phyloP scores from a whole-genome alignment of 176 grass and related monocot genomes.

The Miscanthus lutarioriparius region DNA sequence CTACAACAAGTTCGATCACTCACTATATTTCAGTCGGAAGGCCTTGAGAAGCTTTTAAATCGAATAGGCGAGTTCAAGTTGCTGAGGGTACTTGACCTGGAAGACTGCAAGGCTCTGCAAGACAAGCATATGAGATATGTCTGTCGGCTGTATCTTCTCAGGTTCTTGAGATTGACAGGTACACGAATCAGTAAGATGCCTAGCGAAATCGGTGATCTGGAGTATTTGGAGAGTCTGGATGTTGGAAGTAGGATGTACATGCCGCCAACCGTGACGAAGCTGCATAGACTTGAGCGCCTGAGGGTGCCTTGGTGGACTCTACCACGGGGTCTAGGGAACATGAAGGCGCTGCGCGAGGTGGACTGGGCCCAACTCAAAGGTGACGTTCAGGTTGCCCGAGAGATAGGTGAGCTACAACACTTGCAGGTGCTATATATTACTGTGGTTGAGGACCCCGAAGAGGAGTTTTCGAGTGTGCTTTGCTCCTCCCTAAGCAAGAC shows the following conservation, averaged over 20 bases:
- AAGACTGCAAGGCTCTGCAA: not conserved
- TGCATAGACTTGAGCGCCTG: not conserved
- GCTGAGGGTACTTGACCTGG: slow-evolving; percentile 22
- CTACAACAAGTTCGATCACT: not conserved
- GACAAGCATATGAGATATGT: not conserved
- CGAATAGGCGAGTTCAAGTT: not conserved
- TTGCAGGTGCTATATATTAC: not conserved
- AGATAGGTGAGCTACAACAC: not conserved
- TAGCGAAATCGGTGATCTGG: not conserved
- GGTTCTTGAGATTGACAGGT: slow-evolving; percentile 10
- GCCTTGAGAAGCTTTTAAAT: not conserved
- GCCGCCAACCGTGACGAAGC: not conserved
- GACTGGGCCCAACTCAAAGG: not conserved
- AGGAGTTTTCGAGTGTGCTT: not conserved
- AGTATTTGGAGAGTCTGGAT: slow-evolving; percentile 9
- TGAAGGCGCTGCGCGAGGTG: not conserved
- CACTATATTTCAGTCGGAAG: not conserved
- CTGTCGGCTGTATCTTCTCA: not conserved
- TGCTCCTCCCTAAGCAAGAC: not conserved
- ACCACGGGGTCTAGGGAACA: not conserved
- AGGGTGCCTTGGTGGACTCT: not conserved
- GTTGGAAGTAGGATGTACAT: not conserved
- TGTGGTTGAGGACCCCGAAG: not conserved
- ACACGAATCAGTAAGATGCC: not conserved
- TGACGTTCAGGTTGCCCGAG: not conserved